A percentile compares a stretch with the other conserved stretches of the same genome.
These are phyloP conservation scores for Colletotrichum falcatum DNA, from an alignment of 2,329 filamentous ascomycete genomes.

Conservation along the genomic window DNA sequence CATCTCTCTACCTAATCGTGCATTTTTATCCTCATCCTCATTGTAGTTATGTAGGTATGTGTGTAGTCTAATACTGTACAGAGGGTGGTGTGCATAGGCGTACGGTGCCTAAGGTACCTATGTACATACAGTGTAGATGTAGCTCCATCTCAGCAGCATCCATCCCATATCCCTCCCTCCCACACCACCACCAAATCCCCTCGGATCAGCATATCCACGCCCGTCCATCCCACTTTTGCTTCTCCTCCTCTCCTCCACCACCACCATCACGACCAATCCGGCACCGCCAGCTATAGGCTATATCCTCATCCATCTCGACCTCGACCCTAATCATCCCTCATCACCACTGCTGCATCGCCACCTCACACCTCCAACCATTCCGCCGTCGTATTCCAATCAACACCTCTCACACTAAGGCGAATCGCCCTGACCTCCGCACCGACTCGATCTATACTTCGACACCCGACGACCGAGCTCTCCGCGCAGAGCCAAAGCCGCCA, in stretches of 20 bases:
- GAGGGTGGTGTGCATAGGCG: too few relatives aligned
- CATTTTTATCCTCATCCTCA: not conserved
- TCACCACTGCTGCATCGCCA: too few relatives aligned
- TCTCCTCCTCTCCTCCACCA: too few relatives aligned
- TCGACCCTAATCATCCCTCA: not conserved
- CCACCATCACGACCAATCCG: not conserved
- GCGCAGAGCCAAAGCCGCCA: not conserved
- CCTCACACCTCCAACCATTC: not conserved
- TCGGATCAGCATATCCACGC: conserved; percentile 17
- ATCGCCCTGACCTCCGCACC: conserved; percentile 3
- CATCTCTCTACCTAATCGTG: not conserved
- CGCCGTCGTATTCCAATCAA: not conserved
- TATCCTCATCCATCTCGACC: too few relatives aligned
- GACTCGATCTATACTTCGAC: not conserved
- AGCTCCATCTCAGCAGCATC: not conserved
- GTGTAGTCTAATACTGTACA: too few relatives aligned
- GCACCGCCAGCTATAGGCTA: not conserved
- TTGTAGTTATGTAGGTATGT: too few relatives aligned
- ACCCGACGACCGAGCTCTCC: conserved; percentile 1
- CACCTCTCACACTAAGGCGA: not conserved
- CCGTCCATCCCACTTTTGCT: conserved; percentile 14
- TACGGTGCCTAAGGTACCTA: too few relatives aligned
- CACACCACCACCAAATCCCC: not conserved
- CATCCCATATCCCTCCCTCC: not conserved
- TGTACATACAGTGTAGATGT: too few relatives aligned